A percentile compares a stretch with the other conserved stretches of the same genome.
Evolutionary conservation across 345 rosid species (phyloP).

Genomic region (Lepidium didymum): DNA sequence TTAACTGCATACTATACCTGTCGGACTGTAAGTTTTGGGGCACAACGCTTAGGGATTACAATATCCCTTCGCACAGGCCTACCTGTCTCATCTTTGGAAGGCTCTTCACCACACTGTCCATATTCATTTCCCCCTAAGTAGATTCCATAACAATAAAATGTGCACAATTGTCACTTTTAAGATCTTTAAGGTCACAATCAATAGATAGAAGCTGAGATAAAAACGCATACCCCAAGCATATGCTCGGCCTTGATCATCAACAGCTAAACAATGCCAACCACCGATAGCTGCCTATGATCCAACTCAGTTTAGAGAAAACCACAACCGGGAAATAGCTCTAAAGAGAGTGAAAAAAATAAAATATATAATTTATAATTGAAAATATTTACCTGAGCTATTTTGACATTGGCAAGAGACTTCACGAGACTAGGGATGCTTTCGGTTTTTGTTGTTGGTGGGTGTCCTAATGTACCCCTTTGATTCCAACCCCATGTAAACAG

Average conservation of each 20-base stretch:
- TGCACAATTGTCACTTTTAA: background rate
- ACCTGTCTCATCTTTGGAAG: constrained; percentile 76
- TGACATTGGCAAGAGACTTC: constrained; percentile 59
- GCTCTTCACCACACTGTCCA: constrained; percentile 99
- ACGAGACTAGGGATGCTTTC: constrained; percentile 84
- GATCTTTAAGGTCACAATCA: background rate
- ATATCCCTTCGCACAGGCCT: constrained; percentile 83
- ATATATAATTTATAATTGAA: background rate
- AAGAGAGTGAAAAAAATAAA: background rate
- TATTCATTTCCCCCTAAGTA: constrained; percentile 89
- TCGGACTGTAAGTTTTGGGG: constrained; percentile 73
- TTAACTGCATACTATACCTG: constrained; percentile 45
- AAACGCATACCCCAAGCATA: constrained; percentile 84
- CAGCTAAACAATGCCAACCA: constrained; percentile 99
- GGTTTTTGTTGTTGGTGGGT: constrained; percentile 83
- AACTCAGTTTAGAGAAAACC: background rate
- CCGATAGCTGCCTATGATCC: constrained; percentile 85
- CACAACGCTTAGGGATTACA: constrained; percentile 91
- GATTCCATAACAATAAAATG: background rate
- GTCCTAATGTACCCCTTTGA: constrained; percentile 97
- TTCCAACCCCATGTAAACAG: constrained; percentile 99
- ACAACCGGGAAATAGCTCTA: background rate
- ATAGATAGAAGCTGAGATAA: background rate
- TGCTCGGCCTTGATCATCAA: constrained; percentile 94
- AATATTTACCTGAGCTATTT: constrained; percentile 68